phyloP scores from a whole-genome alignment of 345 rosid genomes.

The Nephelium lappaceum region DNA sequence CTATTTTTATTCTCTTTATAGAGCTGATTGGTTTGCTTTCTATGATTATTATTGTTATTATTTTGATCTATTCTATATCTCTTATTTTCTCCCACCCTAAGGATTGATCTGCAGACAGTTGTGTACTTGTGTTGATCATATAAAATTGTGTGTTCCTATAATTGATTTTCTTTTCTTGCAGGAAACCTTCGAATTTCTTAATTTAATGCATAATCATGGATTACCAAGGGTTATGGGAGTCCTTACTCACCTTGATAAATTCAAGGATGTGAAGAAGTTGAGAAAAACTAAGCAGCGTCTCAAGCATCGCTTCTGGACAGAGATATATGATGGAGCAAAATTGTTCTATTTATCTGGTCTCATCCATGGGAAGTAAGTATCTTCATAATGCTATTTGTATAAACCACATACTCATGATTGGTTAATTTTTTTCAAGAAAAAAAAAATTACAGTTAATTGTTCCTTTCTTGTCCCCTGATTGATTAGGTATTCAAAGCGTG shows the following conservation, averaged over 20 bases:
- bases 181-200: conserved; percentile 98
- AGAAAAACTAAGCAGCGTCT: conserved; percentile 88
- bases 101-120: background rate
- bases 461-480: conserved; percentile 14
- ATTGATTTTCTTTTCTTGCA: conserved; percentile 34
- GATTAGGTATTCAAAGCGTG: conserved; percentile 78
- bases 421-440: background rate
- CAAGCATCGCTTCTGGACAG: conserved; percentile 98
- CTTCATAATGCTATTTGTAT: background rate
- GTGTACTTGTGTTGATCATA: background rate
- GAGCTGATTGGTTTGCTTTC: background rate
- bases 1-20: background rate
- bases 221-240: conserved; percentile 96
- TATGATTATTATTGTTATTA: background rate
- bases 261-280: conserved; percentile 86
- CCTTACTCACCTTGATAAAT: conserved; percentile 94
- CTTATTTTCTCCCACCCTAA: background rate
- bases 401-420: background rate
- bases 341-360: conserved; percentile 91
- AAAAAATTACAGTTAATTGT: background rate
- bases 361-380: conserved; percentile 81
- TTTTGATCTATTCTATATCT: background rate
- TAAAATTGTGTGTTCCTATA: background rate
- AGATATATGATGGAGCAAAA: conserved; percentile 87
- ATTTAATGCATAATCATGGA: conserved; percentile 94